phyloP scores from a whole-genome alignment of 495 filamentous ascomycete species.

The Penicillium salamii region DNA sequence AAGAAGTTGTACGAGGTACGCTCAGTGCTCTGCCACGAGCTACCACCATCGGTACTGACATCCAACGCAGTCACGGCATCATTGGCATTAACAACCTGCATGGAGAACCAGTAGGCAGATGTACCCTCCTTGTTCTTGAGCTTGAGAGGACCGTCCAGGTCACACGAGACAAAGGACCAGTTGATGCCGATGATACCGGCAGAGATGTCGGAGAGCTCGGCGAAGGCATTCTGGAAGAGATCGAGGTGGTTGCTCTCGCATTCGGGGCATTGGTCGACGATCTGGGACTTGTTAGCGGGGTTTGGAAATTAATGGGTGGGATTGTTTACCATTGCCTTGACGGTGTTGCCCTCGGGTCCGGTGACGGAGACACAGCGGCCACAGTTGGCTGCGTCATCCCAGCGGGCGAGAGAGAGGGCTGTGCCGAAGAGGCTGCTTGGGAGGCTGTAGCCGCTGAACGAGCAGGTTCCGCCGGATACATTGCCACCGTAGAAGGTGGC shows the following conservation, averaged over 20 bases:
- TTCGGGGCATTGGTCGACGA: slow-evolving; percentile 60
- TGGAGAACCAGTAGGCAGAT: slow-evolving; percentile 53
- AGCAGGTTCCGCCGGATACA: slow-evolving; percentile 55
- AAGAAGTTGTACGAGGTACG: slow-evolving; percentile 59
- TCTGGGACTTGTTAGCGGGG: slow-evolving; percentile 27
- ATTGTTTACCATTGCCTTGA: slow-evolving; percentile 58
- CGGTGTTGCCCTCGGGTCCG: slow-evolving; percentile 51
- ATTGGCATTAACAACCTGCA: slow-evolving; percentile 59
- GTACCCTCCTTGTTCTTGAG: slow-evolving; percentile 58
- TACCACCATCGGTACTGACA: slow-evolving; percentile 55
- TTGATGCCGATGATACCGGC: slow-evolving; percentile 53
- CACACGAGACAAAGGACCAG: slow-evolving; percentile 51
- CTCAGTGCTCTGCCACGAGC: slow-evolving; percentile 48
- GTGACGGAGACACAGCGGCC: slow-evolving; percentile 57
- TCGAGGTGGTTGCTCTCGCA: slow-evolving; percentile 57
- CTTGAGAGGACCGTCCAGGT: slow-evolving; percentile 46
- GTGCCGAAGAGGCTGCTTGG: slow-evolving; percentile 53
- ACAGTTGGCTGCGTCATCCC: slow-evolving; percentile 52
- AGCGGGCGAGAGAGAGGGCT: slow-evolving; percentile 48
- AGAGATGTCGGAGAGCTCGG: slow-evolving; percentile 40
- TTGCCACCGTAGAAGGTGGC: slow-evolving; percentile 59
- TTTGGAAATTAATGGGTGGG: background rate
- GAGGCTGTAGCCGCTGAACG: slow-evolving; percentile 56
- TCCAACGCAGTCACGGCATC: slow-evolving; percentile 50
- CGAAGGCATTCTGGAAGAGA: slow-evolving; percentile 57